Percentiles rank a stretch among this genome's conserved stretches.
phyloP scores from a whole-genome alignment of 495 filamentous ascomycete genomes.

The Immersiella caudata region DNA sequence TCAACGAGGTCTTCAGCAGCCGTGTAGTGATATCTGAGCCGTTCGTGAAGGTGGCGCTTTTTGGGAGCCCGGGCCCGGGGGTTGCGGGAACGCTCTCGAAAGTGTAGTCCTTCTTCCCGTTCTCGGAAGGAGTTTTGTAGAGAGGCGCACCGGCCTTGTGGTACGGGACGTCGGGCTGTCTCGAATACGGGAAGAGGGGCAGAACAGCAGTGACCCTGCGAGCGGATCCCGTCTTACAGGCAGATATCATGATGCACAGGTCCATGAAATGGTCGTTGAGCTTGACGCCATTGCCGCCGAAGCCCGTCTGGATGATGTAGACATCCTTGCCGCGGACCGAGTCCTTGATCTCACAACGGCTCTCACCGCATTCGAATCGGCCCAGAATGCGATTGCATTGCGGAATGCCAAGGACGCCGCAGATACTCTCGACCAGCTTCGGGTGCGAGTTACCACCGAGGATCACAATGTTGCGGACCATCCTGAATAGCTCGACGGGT shows the following conservation, averaged over 20 bases:
- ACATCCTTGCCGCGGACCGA: conserved; percentile 97
- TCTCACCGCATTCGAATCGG: conserved; percentile 94
- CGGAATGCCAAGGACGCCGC: conserved; percentile 82
- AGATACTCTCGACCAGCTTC: conserved; percentile 79
- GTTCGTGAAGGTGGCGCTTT: conserved; percentile 63
- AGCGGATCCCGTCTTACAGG: conserved; percentile 95
- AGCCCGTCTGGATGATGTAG: conserved; percentile 90
- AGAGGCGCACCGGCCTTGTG: conserved; percentile 91
- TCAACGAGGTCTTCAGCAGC: conserved; percentile 51
- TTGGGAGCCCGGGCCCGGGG: conserved; percentile 68
- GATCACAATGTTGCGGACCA: conserved; percentile 97
- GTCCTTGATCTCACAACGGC: conserved; percentile 91
- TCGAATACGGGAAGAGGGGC: conserved; percentile 92
- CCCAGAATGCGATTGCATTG: conserved; percentile 77
- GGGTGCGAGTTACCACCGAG: conserved; percentile 94
- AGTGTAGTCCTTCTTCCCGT: conserved; percentile 69
- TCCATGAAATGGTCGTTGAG: conserved; percentile 97
- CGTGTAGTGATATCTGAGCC: conserved; percentile 70
- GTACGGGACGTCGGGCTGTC: conserved; percentile 94
- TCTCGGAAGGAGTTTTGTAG: conserved; percentile 62
- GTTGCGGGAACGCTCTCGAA: conserved; percentile 93
- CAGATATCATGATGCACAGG: conserved; percentile 93
- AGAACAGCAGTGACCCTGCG: conserved; percentile 90
- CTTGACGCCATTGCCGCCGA: conserved; percentile 60
- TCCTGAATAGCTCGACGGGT: conserved; percentile 39